Conservation (phyloP, 495 filamentous ascomycete genomes). For the Neurospora tetraspora region DNA sequence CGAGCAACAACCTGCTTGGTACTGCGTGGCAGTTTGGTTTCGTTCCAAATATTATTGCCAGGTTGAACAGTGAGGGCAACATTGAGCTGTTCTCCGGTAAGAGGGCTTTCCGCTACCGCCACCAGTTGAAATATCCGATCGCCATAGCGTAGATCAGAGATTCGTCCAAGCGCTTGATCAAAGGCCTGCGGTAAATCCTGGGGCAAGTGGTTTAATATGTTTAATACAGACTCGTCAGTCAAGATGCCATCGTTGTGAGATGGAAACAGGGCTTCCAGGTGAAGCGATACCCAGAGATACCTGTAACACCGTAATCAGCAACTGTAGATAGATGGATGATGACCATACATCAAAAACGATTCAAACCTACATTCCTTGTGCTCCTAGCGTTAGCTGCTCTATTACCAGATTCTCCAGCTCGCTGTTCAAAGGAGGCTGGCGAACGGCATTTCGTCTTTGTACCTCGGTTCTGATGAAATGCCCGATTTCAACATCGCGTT, state of each 20-base stretch:
- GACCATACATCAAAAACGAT: too few relatives aligned
- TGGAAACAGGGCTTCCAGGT: background rate
- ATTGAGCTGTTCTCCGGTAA: background rate
- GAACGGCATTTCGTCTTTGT: background rate
- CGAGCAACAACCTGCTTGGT: background rate
- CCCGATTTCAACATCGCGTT: background rate
- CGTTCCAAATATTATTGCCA: background rate
- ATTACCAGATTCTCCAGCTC: background rate
- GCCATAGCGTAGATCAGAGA: background rate
- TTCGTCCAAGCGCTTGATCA: background rate
- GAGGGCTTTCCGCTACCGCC: background rate
- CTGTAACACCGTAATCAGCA: fast-evolving
- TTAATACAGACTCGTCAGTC: background rate
- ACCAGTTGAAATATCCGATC: background rate
- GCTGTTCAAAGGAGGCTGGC: background rate
- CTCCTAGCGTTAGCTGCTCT: background rate
- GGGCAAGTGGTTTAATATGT: background rate
- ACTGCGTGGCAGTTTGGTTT: background rate
- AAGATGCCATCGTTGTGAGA: background rate
- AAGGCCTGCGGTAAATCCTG: background rate
- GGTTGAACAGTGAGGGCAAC: background rate
- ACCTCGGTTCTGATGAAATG: background rate
- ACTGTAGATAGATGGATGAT: background rate
- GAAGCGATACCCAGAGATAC: constrained; percentile 4
- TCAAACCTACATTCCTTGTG: constrained; percentile 4